A percentile compares a stretch with the other conserved stretches of the same genome.
Conservation (phyloP, 1,284 basidiomycete species). For the Veloboletus limbatus region DNA sequence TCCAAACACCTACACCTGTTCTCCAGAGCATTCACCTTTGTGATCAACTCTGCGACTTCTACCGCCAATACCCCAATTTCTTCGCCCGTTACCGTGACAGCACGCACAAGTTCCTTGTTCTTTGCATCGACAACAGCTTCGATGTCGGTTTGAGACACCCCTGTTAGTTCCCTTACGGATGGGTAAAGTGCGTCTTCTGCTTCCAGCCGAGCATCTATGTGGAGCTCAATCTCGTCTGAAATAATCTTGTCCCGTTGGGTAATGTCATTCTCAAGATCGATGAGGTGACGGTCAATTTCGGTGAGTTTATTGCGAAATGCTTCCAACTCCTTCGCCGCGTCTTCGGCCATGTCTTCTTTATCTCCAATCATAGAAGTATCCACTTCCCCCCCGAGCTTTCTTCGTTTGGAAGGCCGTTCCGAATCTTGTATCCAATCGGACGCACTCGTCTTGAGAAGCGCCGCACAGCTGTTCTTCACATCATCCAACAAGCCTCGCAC, state of each 20-base stretch:
- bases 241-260: conserved; percentile 37
- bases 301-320: conserved; percentile 39
- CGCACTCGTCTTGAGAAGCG: conserved; percentile 22
- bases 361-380: conserved; percentile 12
- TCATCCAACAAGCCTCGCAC: conserved; percentile 26
- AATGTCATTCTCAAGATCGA: conserved; percentile 45
- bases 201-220: conserved; percentile 37
- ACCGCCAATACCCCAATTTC: conserved; percentile 40
- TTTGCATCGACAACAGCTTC: conserved; percentile 22
- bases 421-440: conserved; percentile 17
- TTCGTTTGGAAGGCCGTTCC: conserved; percentile 39
- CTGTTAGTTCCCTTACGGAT: conserved; percentile 12
- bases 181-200: conserved; percentile 28
- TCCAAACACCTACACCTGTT: conserved; percentile 29
- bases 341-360: conserved; percentile 8
- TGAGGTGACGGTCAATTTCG: conserved; percentile 38
- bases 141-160: conserved; percentile 22
- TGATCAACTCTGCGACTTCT: conserved; percentile 39
- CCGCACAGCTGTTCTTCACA: conserved; percentile 21
- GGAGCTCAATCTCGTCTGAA: conserved; percentile 39
- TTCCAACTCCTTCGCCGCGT: conserved; percentile 34
- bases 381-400: conserved; percentile 30
- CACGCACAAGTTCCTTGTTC: conserved; percentile 16
- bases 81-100: conserved; percentile 28
- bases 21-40: conserved; percentile 29